These are phyloP conservation scores for Trichosporon sp. DNA, from an alignment of 1,284 basidiomycete genomes.

Conservation along the genomic window DNA sequence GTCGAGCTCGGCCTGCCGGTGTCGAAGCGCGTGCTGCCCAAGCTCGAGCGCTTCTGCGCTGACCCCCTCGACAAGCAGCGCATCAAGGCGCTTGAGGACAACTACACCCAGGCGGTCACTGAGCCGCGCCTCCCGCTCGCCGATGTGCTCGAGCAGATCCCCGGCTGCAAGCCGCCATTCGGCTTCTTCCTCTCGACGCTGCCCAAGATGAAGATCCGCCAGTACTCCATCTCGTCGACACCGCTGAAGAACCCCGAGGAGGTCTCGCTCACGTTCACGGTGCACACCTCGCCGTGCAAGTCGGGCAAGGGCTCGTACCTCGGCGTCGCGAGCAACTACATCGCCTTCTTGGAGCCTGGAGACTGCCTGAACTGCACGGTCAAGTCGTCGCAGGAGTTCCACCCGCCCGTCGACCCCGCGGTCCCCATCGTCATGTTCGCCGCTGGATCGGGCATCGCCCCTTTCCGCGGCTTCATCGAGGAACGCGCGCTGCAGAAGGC, in stretches of 20 bases:
- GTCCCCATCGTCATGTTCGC: conserved; percentile 62
- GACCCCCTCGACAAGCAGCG: conserved; percentile 20
- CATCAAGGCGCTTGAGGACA: conserved; percentile 26
- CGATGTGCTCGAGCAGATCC: conserved; percentile 59
- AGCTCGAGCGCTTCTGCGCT: conserved; percentile 25
- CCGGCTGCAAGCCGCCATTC: conserved; percentile 45
- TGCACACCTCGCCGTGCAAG: conserved; percentile 57
- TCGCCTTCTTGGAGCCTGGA: conserved; percentile 58
- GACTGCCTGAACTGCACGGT: conserved; percentile 61
- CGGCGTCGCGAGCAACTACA: conserved; percentile 62
- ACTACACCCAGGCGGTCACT: conserved; percentile 36
- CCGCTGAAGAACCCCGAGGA: conserved; percentile 60
- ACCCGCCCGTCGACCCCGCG: conserved; percentile 59
- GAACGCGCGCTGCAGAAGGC: conserved; percentile 62
- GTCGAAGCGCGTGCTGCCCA: conserved; percentile 36
- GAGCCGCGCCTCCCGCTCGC: conserved; percentile 57
- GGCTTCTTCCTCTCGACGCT: conserved; percentile 31
- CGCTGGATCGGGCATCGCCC: conserved; percentile 62
- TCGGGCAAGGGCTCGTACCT: conserved; percentile 50
- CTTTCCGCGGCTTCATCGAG: conserved; percentile 64
- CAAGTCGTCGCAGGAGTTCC: conserved; percentile 60
- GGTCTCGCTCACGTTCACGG: conserved; percentile 61
- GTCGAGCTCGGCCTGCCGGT: conserved; percentile 58
- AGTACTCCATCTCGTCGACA: conserved; percentile 60
- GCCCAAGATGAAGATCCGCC: conserved; percentile 35